phyloP scores from a whole-genome alignment of 345 rosid genomes.

The Geranium rotundifolium region DNA sequence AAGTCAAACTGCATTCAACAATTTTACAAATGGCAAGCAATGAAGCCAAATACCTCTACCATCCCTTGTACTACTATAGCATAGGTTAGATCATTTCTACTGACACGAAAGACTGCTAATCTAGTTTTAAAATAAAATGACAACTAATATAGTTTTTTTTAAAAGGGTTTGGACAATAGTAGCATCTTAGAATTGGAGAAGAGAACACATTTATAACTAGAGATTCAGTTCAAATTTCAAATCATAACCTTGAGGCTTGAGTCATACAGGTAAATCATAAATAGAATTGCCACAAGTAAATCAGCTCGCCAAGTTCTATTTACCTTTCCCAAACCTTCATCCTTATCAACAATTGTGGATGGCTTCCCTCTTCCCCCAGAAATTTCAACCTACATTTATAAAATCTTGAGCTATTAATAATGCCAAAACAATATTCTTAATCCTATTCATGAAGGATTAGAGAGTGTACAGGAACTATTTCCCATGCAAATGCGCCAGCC shows the following conservation, averaged over 20 bases:
- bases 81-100: too few relatives aligned
- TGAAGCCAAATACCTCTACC: background rate
- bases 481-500: slow-evolving; percentile 65
- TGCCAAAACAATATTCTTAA: slow-evolving; percentile 1
- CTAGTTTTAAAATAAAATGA: too few relatives aligned
- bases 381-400: slow-evolving; percentile 59
- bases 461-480: slow-evolving; percentile 54
- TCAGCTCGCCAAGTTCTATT: slow-evolving; percentile 1
- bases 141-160: too few relatives aligned
- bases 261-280: background rate
- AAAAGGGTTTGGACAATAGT: background rate
- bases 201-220: background rate
- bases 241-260: background rate
- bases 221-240: background rate
- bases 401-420: slow-evolving; percentile 9
- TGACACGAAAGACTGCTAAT: background rate
- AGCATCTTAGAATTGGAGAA: background rate
- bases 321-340: slow-evolving; percentile 87
- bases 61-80: too few relatives aligned
- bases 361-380: slow-evolving; percentile 75
- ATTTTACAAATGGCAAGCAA: background rate
- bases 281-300: background rate
- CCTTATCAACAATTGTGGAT: slow-evolving; percentile 46
- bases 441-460: slow-evolving; percentile 1
- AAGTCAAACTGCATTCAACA: too few relatives aligned